Percentiles rank a stretch among this genome's conserved stretches.
Evolutionary conservation across 2,329 filamentous ascomycete genomes (phyloP).

Genomic region (Exophiala xenobiotica): DNA sequence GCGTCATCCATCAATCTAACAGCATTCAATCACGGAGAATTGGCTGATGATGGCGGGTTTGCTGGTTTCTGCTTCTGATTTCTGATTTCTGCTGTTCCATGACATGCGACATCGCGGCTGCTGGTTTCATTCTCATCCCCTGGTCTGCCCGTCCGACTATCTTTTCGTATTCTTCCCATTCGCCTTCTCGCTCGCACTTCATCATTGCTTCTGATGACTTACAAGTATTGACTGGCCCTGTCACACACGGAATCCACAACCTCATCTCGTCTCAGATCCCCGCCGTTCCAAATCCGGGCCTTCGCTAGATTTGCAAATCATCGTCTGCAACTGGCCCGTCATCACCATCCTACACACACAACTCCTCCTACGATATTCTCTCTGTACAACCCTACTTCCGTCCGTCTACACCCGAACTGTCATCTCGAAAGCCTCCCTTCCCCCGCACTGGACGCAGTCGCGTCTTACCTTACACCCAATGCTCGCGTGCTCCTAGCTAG

Average conservation of each 20-base stretch:
- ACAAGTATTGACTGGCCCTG: too few species aligned
- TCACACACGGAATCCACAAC: background rate
- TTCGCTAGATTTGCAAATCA: background rate
- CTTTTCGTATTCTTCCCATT: too few species aligned
- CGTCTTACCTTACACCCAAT: slow-evolving; percentile 5
- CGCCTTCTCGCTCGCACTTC: too few species aligned
- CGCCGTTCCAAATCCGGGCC: background rate
- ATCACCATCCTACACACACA: slow-evolving; percentile 7
- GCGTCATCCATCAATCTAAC: too few species aligned
- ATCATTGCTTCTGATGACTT: too few species aligned
- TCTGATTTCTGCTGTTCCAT: too few species aligned
- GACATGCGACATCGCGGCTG: background rate
- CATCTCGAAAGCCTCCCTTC: slow-evolving; percentile 8
- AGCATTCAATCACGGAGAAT: too few species aligned
- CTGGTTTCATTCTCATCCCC: background rate
- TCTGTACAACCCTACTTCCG: background rate
- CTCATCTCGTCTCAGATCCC: background rate
- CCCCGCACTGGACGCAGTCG: slow-evolving; percentile 19
- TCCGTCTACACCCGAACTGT: slow-evolving; percentile 25
- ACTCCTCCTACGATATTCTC: slow-evolving; percentile 3
- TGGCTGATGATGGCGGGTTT: too few species aligned
- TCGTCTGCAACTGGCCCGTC: slow-evolving; percentile 1
- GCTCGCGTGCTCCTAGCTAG: slow-evolving; percentile 22
- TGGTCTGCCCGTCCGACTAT: background rate
- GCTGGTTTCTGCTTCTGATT: background rate